Evolutionary conservation across 164 flowering plant genomes (phyloP).

Genomic region (Nymphaea thermarum): DNA sequence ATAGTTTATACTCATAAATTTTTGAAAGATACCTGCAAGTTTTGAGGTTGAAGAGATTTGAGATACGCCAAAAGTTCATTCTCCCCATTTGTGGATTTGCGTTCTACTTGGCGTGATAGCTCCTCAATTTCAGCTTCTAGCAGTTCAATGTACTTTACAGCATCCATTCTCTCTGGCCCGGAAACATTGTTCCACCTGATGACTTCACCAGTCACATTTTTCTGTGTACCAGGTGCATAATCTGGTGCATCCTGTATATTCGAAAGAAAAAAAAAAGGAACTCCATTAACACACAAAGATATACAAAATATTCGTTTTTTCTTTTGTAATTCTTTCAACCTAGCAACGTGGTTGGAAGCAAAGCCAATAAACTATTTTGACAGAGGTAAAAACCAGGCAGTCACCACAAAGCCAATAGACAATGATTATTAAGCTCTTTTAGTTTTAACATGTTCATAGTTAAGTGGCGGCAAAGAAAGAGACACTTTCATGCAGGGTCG

Average conservation of each 20-base stretch:
- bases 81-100: slow-evolving; percentile 57
- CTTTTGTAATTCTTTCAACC: no score
- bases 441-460: no score
- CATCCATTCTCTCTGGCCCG: slow-evolving; percentile 89
- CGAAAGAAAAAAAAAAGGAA: no score
- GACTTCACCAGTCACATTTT: slow-evolving; percentile 90
- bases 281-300: neutral
- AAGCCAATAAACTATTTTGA: no score
- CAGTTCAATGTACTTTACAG: slow-evolving; percentile 78
- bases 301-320: neutral
- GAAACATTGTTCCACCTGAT: slow-evolving; percentile 90
- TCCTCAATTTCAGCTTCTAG: slow-evolving; percentile 97
- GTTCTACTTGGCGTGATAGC: slow-evolving; percentile 65
- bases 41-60: slow-evolving; percentile 92
- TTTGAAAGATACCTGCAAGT: slow-evolving; percentile 47
- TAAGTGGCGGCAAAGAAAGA: no score
- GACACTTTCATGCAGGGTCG: no score
- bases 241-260: slow-evolving; percentile 57
- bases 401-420: no score
- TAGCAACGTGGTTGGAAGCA: no score
- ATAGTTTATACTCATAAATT: neutral
- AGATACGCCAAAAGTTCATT: slow-evolving; percentile 88
- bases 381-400: no score
- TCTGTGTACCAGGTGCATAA: slow-evolving; percentile 95
- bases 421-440: no score